Evolutionary conservation across 75 land plant genomes (phyloP).

Genomic region (Pseudotsuga menziesii): DNA sequence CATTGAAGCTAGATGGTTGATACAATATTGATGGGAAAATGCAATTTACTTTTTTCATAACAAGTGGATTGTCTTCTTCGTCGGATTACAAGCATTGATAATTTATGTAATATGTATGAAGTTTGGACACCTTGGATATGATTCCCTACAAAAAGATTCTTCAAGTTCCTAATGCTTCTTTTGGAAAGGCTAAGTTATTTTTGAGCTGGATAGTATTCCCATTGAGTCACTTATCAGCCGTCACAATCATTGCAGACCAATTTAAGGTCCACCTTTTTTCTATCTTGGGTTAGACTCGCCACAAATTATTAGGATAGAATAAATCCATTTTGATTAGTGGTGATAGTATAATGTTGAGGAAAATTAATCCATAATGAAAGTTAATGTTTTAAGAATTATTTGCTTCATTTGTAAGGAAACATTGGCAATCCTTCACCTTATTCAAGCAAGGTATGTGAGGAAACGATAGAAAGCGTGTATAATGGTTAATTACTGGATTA

Average conservation of each 20-base stretch:
- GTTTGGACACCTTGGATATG: slow-evolving; percentile 99
- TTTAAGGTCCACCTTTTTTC: background rate
- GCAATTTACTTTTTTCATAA: slow-evolving; percentile 65
- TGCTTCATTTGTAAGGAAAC: background rate
- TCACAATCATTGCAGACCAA: background rate
- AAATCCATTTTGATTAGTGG: background rate
- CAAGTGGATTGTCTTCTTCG: slow-evolving; percentile 90
- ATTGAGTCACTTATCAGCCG: background rate
- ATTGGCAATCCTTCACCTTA: background rate
- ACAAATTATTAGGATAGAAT: background rate
- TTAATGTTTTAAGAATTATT: background rate
- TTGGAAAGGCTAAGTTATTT: background rate
- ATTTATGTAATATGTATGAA: slow-evolving; percentile 98
- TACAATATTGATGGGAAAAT: slow-evolving; percentile 66
- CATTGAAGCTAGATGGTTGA: slow-evolving; percentile 70
- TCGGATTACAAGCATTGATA: slow-evolving; percentile 89
- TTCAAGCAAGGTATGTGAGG: background rate
- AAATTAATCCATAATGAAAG: background rate
- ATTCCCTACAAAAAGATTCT: slow-evolving; percentile 10
- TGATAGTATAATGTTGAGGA: background rate
- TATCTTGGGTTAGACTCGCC: background rate
- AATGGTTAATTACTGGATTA: no score
- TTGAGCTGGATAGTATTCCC: background rate
- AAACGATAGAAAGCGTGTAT: no score
- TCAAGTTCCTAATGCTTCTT: background rate